Evolutionary conservation across 192 early-diverging fungal species (phyloP), one percentile per base, ranked within the genome.

Genomic region (Rhizophagus clarus): DNA sequence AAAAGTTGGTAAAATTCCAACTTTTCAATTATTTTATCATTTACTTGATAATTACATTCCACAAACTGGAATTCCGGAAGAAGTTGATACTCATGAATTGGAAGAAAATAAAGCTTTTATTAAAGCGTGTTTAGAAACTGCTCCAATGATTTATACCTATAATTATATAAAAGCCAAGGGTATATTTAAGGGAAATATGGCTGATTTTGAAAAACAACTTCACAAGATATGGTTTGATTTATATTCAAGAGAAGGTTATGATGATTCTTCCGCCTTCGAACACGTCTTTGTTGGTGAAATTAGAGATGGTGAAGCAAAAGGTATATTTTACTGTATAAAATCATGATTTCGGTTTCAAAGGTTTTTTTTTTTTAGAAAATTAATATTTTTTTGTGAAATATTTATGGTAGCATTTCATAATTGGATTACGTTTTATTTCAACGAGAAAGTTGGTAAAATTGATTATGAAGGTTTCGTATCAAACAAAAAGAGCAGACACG

Each of bases 11-110:
- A n/a, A 79, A 70, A 56, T 67, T 12, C 77, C 77, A 28, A 79
- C 77, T 2, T 70, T 24, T n/a, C 69, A 70, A 61, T 8, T 26
- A 14, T 79, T 79, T 31, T 60, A 56, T 68, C n/a, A 26, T 31
- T 26, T 79, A 14, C 77, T 79, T 70, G 77, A 79, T 60, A 79
- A 79, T 61, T 79, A 79, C 28, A 79, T 79, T 60, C 62, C 77
- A 12, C 49, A 70, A 79, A 71, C 68, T 3, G 77, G 77, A 40
- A 79, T 79, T 12, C 45, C 66, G 0, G 77, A 79, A 70, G 32
- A 47, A 15, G 77, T 79, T 4, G 67, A 79, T 68, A 9, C 2
- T 32, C 14, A 29, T 8, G 77, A 79, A 71, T 67, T 79, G 51
- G 32, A 40, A 12, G 77, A 79, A 61, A 79, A 79, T 60, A 3